A percentile compares a stretch with the other conserved stretches of the same genome.
These are phyloP conservation scores for Saturnispora kantuleensis DNA, from an alignment of 805 yeast species.

Conservation along the genomic window DNA sequence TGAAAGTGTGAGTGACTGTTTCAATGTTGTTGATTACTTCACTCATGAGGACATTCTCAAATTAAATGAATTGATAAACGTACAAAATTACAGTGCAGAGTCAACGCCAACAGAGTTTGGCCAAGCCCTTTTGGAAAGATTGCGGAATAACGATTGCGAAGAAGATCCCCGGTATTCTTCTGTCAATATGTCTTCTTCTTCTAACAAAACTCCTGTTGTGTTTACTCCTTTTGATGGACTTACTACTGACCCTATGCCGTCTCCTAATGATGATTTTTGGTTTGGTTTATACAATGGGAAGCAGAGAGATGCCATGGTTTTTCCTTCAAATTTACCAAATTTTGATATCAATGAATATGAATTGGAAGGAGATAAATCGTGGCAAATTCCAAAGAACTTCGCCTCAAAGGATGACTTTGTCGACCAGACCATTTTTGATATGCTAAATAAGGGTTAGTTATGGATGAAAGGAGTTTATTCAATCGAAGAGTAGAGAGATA, in stretches of 20 bases:
- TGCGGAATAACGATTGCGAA: not conserved
- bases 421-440: slow-evolving; percentile 10
- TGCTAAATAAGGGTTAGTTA: slow-evolving; percentile 5
- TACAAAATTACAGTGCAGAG: not conserved
- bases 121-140: not conserved
- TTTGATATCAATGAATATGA: not conserved
- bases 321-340: not conserved
- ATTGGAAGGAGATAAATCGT: not conserved
- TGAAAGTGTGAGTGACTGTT: not conserved
- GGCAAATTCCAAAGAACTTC: not conserved
- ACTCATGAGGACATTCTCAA: slow-evolving; percentile 14
- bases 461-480: too few relatives aligned
- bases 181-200: not conserved
- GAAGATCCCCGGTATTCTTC: not conserved
- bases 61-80: slow-evolving; percentile 10
- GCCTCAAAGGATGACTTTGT: slow-evolving; percentile 7
- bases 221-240: not conserved
- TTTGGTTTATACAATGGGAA: slow-evolving; percentile 8
- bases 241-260: not conserved
- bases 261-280: slow-evolving; percentile 16
- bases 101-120: slow-evolving; percentile 2
- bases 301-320: not conserved
- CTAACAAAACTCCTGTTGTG: not conserved
- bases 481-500: too few relatives aligned
- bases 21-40: slow-evolving; percentile 15